These are phyloP conservation scores for Podaxis carcinomalis DNA, from an alignment of 768 basidiomycete genomes.

Conservation along the genomic window DNA sequence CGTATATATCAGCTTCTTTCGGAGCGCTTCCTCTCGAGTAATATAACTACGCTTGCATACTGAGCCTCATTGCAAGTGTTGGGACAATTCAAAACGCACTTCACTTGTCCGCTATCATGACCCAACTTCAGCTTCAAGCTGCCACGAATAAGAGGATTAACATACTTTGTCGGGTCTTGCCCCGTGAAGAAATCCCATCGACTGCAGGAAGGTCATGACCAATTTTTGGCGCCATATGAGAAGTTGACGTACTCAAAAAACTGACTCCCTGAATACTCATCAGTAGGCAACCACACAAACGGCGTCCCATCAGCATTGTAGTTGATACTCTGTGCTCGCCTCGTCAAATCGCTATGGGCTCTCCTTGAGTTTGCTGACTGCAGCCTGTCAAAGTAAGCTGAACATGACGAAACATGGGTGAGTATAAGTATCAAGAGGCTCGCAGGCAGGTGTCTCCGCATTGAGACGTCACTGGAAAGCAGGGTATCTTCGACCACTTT, in stretches of 20 bases:
- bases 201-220: conserved; percentile 24
- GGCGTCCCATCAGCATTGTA: conserved; percentile 11
- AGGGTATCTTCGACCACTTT: not conserved
- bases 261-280: conserved; percentile 7
- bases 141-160: conserved; percentile 10
- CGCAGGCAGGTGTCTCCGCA: not conserved
- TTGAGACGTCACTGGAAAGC: not conserved
- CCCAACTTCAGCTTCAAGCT: conserved; percentile 9
- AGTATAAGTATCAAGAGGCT: not conserved
- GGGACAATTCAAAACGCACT: conserved; percentile 37
- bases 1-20: conserved; percentile 51
- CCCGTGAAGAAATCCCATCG: conserved; percentile 57
- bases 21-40: conserved; percentile 49
- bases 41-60: conserved; percentile 39
- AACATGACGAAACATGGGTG: not conserved
- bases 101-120: conserved; percentile 59
- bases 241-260: conserved; percentile 12
- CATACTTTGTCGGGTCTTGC: conserved; percentile 66
- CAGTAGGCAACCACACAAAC: conserved; percentile 10
- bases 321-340: not conserved
- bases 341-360: not conserved
- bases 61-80: not conserved
- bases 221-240: not conserved
- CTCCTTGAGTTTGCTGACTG: not conserved
- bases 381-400: not conserved